Conservation (phyloP, 2,329 filamentous ascomycete species). For the Calonectria honghensis region DNA sequence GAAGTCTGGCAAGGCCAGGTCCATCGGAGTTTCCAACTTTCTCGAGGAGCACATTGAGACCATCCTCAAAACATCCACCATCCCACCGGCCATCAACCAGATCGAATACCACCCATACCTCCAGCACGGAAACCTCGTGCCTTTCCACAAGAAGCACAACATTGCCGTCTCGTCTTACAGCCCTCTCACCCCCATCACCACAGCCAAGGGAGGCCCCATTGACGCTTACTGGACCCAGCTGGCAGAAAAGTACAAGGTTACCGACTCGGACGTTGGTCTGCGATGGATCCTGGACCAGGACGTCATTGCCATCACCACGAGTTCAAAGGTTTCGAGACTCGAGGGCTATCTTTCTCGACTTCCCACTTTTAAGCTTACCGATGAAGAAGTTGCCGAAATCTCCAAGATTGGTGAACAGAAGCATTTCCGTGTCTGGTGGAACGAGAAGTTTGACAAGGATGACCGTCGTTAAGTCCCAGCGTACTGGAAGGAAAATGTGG, state of each 20-base stretch:
- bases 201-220: conserved; percentile 71
- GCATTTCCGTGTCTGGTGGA: conserved; percentile 78
- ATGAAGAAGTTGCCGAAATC: conserved; percentile 75
- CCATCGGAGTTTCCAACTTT: conserved; percentile 89
- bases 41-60: conserved; percentile 72
- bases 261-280: conserved; percentile 73
- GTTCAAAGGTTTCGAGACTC: conserved; percentile 74
- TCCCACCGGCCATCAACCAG: conserved; percentile 84
- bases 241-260: conserved; percentile 75
- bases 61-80: conserved; percentile 74
- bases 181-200: conserved; percentile 71
- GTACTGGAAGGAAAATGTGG: too few species aligned
- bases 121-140: conserved; percentile 76
- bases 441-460: conserved; percentile 68
- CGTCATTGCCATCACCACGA: conserved; percentile 76
- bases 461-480: conserved; percentile 63
- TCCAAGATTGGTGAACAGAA: conserved; percentile 73
- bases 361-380: conserved; percentile 74
- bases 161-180: conserved; percentile 75
- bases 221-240: conserved; percentile 70
- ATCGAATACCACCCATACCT: conserved; percentile 88
- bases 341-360: conserved; percentile 71
- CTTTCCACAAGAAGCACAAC: conserved; percentile 73
- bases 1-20: conserved; percentile 77
- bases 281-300: conserved; percentile 78